Base-by-base conservation (phyloP, 139 green algal genomes). In the Axilococcus clingmanii region DNA sequence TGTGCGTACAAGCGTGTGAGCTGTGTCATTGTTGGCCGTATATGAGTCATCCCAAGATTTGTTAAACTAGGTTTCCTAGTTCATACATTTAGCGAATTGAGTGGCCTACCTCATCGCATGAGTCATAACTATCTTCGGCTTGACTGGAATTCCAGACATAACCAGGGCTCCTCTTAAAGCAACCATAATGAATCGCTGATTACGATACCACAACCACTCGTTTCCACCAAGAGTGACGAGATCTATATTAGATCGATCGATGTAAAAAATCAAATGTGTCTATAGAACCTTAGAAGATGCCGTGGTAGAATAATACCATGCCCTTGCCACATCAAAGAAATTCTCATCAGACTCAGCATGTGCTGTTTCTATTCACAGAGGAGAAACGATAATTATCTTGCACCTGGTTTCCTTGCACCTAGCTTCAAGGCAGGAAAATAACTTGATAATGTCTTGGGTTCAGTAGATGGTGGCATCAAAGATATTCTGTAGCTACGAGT, bases 391-490 rank as follows among this genome's bases (percentile, higher is more conserved):
- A 19, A 49, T 46, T 38, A 40, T 34, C 51, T 25, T 9, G 8
- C 22, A 8, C 40, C 31, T 45, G 34, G 44, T 49, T 69, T 64
- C 46, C 57, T 64, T 36, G 28, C 61, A 5, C 61, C 61, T 36
- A 70, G 44, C 20, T 70, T 70, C 2, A 70, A 38, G 2, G 15
- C 17, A 4, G 62, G 62, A 54, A 70, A 70, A 25, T 48, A 65
- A 45, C 53, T 40, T 5, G 5, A 46, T 6, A 70, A 45, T 9
- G 54, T 65, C 54, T 60, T 65, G 14, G 44, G 19, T 25, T 70
- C 52, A 19, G 40, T 46, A 2, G 47, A 59, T 12, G 23, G 38
- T 3, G 44, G 52, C 54, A 65, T 47, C 15, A 65, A 55, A 12
- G 20, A 29, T 15, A 64, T 20, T 40, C 37, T 69, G 47, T 48